phyloP scores from a whole-genome alignment of 805 yeast species.

The Metschnikowia santaceciliae region DNA sequence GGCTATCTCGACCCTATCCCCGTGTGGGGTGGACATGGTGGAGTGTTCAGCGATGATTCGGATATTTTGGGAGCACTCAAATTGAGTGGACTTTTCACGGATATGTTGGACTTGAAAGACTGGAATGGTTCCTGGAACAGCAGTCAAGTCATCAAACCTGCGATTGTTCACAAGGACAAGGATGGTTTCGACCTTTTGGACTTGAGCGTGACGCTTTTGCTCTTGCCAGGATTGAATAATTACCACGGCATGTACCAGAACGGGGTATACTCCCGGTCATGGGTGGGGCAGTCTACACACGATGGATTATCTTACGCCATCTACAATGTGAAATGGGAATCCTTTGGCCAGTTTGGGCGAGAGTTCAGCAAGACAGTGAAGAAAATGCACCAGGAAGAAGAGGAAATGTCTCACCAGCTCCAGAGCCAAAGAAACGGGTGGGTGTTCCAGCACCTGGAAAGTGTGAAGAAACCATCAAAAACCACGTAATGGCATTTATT shows the following conservation, averaged over 20 bases:
- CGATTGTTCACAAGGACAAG: conserved; percentile 11
- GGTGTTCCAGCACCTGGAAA: conserved; percentile 23
- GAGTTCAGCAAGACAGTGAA: conserved; percentile 31
- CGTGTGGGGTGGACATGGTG: conserved; percentile 80
- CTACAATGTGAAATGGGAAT: conserved; percentile 50
- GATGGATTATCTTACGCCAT: conserved; percentile 77
- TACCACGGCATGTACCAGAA: conserved; percentile 66
- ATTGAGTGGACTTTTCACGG: conserved; percentile 66
- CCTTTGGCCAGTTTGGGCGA: conserved; percentile 24
- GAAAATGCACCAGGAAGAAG: conserved; percentile 25
- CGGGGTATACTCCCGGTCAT: conserved; percentile 70
- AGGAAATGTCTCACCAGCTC: conserved; percentile 8
- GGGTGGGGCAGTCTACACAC: conserved; percentile 55
- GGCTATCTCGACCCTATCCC: background rate
- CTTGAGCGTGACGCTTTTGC: conserved; percentile 51
- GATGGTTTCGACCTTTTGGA: conserved; percentile 34
- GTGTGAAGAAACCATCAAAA: background rate
- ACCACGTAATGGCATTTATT: background rate
- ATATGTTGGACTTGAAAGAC: conserved; percentile 27
- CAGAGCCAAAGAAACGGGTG: conserved; percentile 25
- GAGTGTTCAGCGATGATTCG: conserved; percentile 90
- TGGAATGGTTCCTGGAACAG: conserved; percentile 31
- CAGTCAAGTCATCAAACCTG: conserved; percentile 25
- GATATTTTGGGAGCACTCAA: conserved; percentile 71
- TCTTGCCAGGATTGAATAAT: conserved; percentile 64